Conservation (phyloP, 23 red algal species). For the Cyanidium caldarium region DNA sequence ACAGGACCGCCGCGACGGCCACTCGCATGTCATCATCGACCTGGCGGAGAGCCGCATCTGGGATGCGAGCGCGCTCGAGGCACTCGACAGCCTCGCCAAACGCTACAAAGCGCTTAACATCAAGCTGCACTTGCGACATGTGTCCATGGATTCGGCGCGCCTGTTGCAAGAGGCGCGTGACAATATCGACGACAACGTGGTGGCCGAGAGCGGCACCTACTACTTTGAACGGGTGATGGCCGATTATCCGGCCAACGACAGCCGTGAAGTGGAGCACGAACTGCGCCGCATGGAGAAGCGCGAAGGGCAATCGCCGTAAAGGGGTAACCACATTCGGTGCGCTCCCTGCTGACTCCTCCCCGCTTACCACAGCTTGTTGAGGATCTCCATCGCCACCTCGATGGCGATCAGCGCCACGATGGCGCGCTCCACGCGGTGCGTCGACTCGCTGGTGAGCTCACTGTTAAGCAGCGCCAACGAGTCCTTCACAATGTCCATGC, state of each 20-base stretch:
- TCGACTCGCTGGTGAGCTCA: conserved; percentile 42
- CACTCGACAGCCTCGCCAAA: not conserved
- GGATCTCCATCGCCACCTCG: conserved; percentile 52
- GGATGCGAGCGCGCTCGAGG: not conserved
- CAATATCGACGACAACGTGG: not conserved
- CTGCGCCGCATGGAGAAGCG: no score
- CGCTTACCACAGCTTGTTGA: conserved; percentile 3
- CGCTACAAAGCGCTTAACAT: not conserved
- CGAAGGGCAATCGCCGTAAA: no score
- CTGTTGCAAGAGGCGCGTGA: not conserved
- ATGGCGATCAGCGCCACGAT: conserved; percentile 84
- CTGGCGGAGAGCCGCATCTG: not conserved
- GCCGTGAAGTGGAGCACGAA: not conserved
- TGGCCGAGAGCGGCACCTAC: not conserved
- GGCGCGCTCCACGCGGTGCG: conserved; percentile 57
- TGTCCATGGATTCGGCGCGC: not conserved
- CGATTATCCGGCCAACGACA: conserved; percentile 1
- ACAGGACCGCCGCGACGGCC: not conserved
- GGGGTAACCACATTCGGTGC: no score
- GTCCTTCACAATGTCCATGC: conserved; percentile 68
- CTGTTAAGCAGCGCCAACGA: conserved; percentile 76
- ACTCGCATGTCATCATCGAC: conserved; percentile 7
- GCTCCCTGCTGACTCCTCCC: no score
- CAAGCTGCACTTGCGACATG: not conserved
- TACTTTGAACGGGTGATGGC: not conserved